Evolutionary conservation across 2,329 filamentous ascomycete genomes (phyloP), one percentile per base, ranked within the genome.

Genomic region (Alternaria atra): DNA sequence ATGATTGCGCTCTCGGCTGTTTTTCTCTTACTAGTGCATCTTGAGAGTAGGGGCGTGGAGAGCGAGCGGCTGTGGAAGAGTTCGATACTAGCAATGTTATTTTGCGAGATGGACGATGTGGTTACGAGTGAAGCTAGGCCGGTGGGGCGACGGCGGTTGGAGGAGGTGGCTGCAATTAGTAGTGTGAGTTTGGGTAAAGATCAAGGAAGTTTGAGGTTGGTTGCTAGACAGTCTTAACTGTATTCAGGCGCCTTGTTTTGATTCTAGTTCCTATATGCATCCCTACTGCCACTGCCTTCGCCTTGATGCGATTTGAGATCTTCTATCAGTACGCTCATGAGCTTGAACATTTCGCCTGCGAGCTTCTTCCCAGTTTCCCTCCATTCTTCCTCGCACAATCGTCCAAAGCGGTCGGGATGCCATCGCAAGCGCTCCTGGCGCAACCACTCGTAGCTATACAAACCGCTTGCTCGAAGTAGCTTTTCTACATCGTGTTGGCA

Each of bases 311-410:
- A n/a, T 25, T 65, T 65, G 17, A 72, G 25, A 34, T 76, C 72
- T 37, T 64, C 68, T 48, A 78, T 73, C 54, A 79, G 52, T 6
- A 54, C 64, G 55, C 74, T 73, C 23, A 77, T 68, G 39, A 75
- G 64, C 61, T 79, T 79, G 34, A 77, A 79, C 74, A 79, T 77
- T 61, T 79, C 76, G 27, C 74, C 76, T 1, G 72, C 72, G 63
- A 76, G 56, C 50, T 62, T 73, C 52, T 63, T 69, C 27, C 76
- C 76, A 29, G 58, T 63, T 51, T 77, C 76, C 39, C 74, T 69
- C 64, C 66, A 79, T 6, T 59, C 52, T 46, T 72, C 74, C 15
- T 70, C 71, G 27, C 76, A 79, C 35, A 79, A 32, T 32, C 75
- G 46, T 12, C 74, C 76, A 60, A 79, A 79, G 6, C 75, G 69